Percentiles rank a stretch among this genome's conserved stretches.
phyloP scores from a whole-genome alignment of 768 basidiomycete species.

The Boletus fagicola region DNA sequence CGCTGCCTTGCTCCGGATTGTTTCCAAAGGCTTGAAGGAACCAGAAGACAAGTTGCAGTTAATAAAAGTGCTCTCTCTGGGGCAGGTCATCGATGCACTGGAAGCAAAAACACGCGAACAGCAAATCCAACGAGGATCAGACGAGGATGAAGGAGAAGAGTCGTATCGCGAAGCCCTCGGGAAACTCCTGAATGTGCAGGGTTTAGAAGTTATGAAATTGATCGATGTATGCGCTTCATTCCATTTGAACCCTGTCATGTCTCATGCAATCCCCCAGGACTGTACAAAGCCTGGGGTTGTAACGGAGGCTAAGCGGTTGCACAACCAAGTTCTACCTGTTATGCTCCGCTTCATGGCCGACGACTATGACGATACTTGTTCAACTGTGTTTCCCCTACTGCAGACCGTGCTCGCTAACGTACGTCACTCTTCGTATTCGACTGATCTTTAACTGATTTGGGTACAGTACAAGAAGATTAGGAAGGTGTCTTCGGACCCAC shows the following conservation, averaged over 20 bases:
- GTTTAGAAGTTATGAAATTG: conserved; percentile 79
- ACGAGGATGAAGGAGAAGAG: conserved; percentile 84
- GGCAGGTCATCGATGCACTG: conserved; percentile 75
- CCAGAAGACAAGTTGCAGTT: conserved; percentile 86
- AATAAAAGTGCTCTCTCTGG: conserved; percentile 84
- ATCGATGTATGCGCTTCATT: conserved; percentile 54
- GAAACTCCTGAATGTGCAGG: conserved; percentile 76
- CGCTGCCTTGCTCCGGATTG: conserved; percentile 74
- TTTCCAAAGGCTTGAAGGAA: conserved; percentile 93
- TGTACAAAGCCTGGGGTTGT: conserved; percentile 56
- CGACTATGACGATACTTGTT: conserved; percentile 84
- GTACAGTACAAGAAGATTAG: conserved; percentile 78
- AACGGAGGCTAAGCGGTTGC: conserved; percentile 59
- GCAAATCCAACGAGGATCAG: conserved; percentile 61
- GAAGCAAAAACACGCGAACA: conserved; percentile 72
- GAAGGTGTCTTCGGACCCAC: conserved; percentile 57
- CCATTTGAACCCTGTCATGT: background rate
- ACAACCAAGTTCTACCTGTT: conserved; percentile 71
- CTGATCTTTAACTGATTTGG: conserved; percentile 3
- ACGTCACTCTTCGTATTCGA: conserved; percentile 26
- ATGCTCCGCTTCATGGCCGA: conserved; percentile 89
- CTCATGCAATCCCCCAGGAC: conserved; percentile 45
- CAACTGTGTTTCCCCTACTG: conserved; percentile 80
- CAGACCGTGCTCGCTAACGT: conserved; percentile 73
- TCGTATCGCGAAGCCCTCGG: conserved; percentile 88